Evolutionary conservation across 805 yeast species (phyloP).

Genomic region (Priceomyces haplophilus): DNA sequence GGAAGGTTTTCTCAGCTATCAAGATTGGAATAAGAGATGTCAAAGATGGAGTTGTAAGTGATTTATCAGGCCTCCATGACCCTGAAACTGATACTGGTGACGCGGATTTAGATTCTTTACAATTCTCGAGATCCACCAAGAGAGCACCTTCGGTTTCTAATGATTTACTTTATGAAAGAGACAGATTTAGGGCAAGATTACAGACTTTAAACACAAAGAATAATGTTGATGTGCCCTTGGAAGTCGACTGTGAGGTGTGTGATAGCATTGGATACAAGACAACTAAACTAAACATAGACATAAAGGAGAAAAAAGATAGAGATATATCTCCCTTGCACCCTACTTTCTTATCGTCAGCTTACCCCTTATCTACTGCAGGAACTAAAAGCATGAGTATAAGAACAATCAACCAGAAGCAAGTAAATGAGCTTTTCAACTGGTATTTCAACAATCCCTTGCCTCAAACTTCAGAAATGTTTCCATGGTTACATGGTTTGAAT

Average conservation of each 20-base stretch:
- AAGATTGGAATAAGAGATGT: neutral
- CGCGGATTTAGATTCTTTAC: neutral
- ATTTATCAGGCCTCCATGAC: neutral
- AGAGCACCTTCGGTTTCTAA: constrained; percentile 40
- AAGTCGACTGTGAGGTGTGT: constrained; percentile 29
- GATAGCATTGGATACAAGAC: constrained; percentile 37
- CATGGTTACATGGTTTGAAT: constrained; percentile 86
- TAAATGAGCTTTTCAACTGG: constrained; percentile 27
- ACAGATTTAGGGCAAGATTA: constrained; percentile 39
- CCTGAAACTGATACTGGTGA: neutral
- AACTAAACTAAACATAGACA: constrained; percentile 27
- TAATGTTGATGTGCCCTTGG: constrained; percentile 1
- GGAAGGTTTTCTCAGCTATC: neutral
- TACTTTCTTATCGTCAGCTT: constrained; percentile 7
- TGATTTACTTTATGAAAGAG: constrained; percentile 38
- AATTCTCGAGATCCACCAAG: constrained; percentile 18
- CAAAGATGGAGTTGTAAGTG: neutral
- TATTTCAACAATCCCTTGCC: constrained; percentile 49
- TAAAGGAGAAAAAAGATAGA: constrained; percentile 6
- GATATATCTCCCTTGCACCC: constrained; percentile 18
- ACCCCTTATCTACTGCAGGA: constrained; percentile 1
- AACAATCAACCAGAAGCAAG: constrained; percentile 13
- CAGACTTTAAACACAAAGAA: constrained; percentile 26
- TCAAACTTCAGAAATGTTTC: constrained; percentile 66
- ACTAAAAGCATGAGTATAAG: constrained; percentile 12